Evolutionary conservation across 306 rosid species (phyloP).

Genomic region (Acacia confusa): DNA sequence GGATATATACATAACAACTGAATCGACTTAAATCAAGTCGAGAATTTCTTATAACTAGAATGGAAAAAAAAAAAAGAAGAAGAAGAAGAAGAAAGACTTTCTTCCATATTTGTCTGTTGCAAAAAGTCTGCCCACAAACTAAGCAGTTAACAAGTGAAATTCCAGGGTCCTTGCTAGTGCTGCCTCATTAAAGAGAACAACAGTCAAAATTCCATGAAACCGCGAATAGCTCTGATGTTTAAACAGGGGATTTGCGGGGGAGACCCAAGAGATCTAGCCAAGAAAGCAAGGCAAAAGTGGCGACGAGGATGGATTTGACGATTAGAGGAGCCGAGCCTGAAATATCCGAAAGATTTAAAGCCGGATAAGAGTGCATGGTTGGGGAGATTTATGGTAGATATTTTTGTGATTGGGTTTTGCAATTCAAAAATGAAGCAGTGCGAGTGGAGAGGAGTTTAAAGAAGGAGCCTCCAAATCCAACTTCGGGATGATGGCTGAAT

Average conservation of each 20-base stretch:
- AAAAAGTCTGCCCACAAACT: slow-evolving; percentile 17
- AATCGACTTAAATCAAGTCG: neutral
- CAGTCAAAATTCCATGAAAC: slow-evolving; percentile 51
- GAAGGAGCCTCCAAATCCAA: slow-evolving; percentile 43
- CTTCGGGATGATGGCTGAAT: neutral
- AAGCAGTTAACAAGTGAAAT: slow-evolving; percentile 34
- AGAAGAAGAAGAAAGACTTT: no score
- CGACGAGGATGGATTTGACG: slow-evolving; percentile 34
- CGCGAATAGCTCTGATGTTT: slow-evolving; percentile 28
- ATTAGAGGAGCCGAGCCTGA: slow-evolving; percentile 52
- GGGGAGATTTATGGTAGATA: slow-evolving; percentile 2
- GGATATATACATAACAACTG: neutral
- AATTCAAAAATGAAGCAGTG: slow-evolving; percentile 12
- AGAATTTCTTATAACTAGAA: neutral
- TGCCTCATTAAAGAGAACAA: slow-evolving; percentile 44
- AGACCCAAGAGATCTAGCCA: slow-evolving; percentile 49
- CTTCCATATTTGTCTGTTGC: slow-evolving; percentile 8
- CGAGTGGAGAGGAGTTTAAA: neutral
- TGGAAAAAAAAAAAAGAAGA: slow-evolving; percentile 6
- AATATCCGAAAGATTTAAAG: slow-evolving; percentile 54
- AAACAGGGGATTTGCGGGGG: slow-evolving; percentile 6
- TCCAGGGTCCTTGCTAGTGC: slow-evolving; percentile 28
- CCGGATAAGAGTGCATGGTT: neutral
- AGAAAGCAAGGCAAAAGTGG: slow-evolving; percentile 17
- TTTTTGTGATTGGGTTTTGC: neutral